These are phyloP conservation scores for Trichoderma reesei DNA, from an alignment of 495 filamentous ascomycete genomes.

Conservation along the genomic window DNA sequence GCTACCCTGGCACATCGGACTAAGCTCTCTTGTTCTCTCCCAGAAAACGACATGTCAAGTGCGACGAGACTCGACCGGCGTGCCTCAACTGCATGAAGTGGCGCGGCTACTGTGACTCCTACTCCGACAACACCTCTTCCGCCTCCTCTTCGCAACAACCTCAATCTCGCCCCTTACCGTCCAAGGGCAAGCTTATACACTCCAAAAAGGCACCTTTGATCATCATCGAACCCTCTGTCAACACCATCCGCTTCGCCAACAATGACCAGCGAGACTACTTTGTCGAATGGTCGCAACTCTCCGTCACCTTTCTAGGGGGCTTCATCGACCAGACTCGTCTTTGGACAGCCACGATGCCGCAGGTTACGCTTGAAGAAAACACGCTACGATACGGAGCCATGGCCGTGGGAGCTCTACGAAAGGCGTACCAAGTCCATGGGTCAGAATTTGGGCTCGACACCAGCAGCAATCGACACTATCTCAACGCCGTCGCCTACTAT, in stretches of 20 bases:
- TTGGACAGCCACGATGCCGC: slow-evolving; percentile 10
- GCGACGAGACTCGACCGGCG: slow-evolving; percentile 41
- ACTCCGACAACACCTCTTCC: slow-evolving; percentile 19
- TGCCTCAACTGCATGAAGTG: slow-evolving; percentile 41
- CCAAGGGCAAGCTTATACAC: neutral
- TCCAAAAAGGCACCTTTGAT: slow-evolving; percentile 1
- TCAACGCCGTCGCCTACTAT: slow-evolving; percentile 11
- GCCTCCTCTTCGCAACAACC: neutral
- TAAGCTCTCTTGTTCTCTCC: neutral
- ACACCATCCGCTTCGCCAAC: slow-evolving; percentile 15
- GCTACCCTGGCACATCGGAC: neutral
- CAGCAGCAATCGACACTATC: slow-evolving; percentile 7
- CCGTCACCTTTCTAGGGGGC: slow-evolving; percentile 9
- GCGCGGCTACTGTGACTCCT: slow-evolving; percentile 44
- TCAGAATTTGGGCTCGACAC: neutral
- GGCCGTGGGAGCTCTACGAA: slow-evolving; percentile 11
- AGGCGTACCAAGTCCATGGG: slow-evolving; percentile 1
- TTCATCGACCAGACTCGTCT: slow-evolving; percentile 1
- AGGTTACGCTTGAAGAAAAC: slow-evolving; percentile 5
- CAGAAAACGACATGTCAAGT: slow-evolving; percentile 39
- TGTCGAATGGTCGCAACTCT: slow-evolving; percentile 10
- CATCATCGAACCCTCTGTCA: slow-evolving; percentile 6
- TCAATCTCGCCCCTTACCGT: neutral
- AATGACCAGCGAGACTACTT: slow-evolving; percentile 13
- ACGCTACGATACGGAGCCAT: slow-evolving; percentile 11